Percentiles rank a stretch among this genome's conserved stretches.
Evolutionary conservation across 2,329 filamentous ascomycete genomes (phyloP).

Genomic region (Davidsoniella virescens): DNA sequence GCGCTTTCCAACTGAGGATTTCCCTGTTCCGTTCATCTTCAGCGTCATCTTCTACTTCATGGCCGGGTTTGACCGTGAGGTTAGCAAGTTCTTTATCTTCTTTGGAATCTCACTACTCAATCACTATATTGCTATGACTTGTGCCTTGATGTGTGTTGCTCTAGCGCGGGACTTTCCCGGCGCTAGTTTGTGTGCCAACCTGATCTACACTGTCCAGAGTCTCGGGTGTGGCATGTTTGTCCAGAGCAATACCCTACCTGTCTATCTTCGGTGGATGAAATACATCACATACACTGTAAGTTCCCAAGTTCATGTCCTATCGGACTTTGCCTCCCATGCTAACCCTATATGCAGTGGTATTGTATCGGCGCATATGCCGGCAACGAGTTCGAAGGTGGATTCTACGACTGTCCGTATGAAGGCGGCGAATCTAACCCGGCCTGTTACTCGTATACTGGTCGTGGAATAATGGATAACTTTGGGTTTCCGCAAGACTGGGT

Average conservation of each 20-base stretch:
- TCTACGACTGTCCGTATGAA: conserved; percentile 55
- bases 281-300: conserved; percentile 44
- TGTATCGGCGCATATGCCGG: conserved; percentile 52
- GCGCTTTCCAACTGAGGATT: conserved; percentile 51
- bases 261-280: conserved; percentile 68
- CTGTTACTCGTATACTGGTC: conserved; percentile 53
- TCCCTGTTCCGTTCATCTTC: conserved; percentile 56
- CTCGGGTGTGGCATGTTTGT: conserved; percentile 66
- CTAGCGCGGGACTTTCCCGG: conserved; percentile 51
- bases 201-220: conserved; percentile 56
- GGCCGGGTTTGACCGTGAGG: conserved; percentile 52
- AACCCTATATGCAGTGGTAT: conserved; percentile 37
- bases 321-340: conserved; percentile 9
- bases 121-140: conserved; percentile 59
- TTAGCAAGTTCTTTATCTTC: conserved; percentile 53
- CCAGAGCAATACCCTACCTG: conserved; percentile 53
- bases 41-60: conserved; percentile 63
- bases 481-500: conserved; percentile 55
- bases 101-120: conserved; percentile 51
- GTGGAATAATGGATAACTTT: conserved; percentile 51
- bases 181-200: conserved; percentile 55
- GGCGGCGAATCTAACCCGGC: conserved; percentile 45
- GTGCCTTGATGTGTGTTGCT: conserved; percentile 51
- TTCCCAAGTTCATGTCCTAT: conserved; percentile 5
- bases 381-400: conserved; percentile 56